Percentiles rank a stretch among this genome's conserved stretches.
These are phyloP conservation scores for Lichenothelia convexa DNA, from an alignment of 495 filamentous ascomycete species.

Conservation along the genomic window DNA sequence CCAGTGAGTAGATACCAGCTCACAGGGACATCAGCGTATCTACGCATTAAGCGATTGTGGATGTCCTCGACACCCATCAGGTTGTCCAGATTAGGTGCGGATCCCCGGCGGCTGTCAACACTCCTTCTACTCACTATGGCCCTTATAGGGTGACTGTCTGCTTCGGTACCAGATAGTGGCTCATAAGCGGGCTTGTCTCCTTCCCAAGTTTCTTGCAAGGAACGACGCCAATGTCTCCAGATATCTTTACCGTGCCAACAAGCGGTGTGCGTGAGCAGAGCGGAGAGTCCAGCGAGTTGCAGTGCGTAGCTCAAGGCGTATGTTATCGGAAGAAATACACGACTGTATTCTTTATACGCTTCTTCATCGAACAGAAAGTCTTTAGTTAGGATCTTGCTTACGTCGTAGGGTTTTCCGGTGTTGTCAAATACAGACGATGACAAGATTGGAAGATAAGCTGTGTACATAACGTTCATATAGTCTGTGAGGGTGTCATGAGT, in stretches of 20 bases:
- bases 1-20: conserved; percentile 60
- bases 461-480: conserved; percentile 48
- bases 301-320: conserved; percentile 64
- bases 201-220: conserved; percentile 12
- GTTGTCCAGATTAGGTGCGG: conserved; percentile 29
- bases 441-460: conserved; percentile 64
- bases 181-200: conserved; percentile 10
- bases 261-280: conserved; percentile 46
- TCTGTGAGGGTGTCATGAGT: conserved; percentile 1
- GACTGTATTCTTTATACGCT: conserved; percentile 55
- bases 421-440: conserved; percentile 67
- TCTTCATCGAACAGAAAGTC: conserved; percentile 51
- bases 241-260: conserved; percentile 59
- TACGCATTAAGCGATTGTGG: conserved; percentile 58
- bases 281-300: conserved; percentile 57
- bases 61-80: conserved; percentile 52
- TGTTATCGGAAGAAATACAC: conserved; percentile 62
- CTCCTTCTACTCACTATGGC: too few species aligned
- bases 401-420: conserved; percentile 55
- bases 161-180: conserved; percentile 6
- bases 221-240: conserved; percentile 36
- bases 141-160: too few species aligned
- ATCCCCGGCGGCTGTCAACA: not conserved
- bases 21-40: conserved; percentile 56
- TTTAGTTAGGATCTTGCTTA: conserved; percentile 46